These are phyloP conservation scores for Colletotrichum plurivorum DNA, from an alignment of 2,329 filamentous ascomycete genomes.

Conservation along the genomic window DNA sequence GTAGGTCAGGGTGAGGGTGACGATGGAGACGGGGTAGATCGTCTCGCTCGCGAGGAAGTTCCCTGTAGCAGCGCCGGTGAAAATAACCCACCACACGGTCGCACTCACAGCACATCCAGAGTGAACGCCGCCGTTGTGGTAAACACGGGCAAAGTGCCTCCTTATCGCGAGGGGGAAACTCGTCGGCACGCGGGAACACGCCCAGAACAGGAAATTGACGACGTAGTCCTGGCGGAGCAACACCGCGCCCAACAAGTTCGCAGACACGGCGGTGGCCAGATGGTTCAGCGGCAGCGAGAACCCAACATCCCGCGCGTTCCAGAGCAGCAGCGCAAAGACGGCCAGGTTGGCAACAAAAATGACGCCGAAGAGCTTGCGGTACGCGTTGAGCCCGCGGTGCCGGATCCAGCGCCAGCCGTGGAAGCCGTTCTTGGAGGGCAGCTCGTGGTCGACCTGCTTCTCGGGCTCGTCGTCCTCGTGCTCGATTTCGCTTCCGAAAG, in stretches of 20 bases:
- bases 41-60: constrained; percentile 51
- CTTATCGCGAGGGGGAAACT: constrained; percentile 63
- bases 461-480: constrained; percentile 16
- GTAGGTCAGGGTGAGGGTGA: constrained; percentile 66
- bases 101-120: constrained; percentile 65
- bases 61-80: constrained; percentile 50
- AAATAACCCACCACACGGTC: constrained; percentile 63
- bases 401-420: constrained; percentile 58
- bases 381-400: constrained; percentile 65
- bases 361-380: constrained; percentile 69
- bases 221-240: constrained; percentile 68
- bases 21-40: constrained; percentile 45
- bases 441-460: constrained; percentile 44
- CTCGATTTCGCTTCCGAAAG: constrained; percentile 18
- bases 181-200: constrained; percentile 59
- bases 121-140: constrained; percentile 67
- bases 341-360: constrained; percentile 65
- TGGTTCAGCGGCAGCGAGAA: constrained; percentile 51
- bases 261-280: constrained; percentile 59
- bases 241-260: constrained; percentile 64
- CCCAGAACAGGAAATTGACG: constrained; percentile 67
- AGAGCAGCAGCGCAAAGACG: constrained; percentile 60
- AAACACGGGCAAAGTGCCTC: constrained; percentile 63
- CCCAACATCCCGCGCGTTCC: constrained; percentile 40
- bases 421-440: constrained; percentile 58